Base-by-base conservation (phyloP, 2,329 filamentous ascomycete species). In the Calonectria pteridis region DNA sequence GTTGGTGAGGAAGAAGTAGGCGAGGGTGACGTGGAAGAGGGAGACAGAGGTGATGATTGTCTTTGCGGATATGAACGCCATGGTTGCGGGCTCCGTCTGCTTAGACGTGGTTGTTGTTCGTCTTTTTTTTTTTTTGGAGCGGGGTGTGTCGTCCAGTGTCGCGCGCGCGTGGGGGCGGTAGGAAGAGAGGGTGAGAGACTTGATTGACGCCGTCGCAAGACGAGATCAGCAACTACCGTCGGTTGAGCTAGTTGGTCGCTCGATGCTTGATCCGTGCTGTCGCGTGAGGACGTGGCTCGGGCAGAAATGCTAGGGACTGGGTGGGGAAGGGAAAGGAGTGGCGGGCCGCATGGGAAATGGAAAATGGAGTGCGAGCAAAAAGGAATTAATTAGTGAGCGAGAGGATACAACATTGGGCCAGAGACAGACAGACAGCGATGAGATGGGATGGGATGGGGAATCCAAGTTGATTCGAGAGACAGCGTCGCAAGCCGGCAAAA, bases 11-110 rank as follows among this genome's bases (percentile, higher is more conserved):
- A 98, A 93, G 87, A 97, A 95, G 85, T 93, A 95, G 80, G 93
- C 95, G 63, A 97, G 88, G 7, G 94, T 94, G 77, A 98, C 85
- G 86, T 98, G 94, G 87, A 97, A 95, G 82, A 98, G 90, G 78
- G 94, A 94, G 78, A 98, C 87, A 67, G 92, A 93, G 79, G 94
- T 93, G 79, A 98, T 93, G 84, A 98, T 93, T 11, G 93, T 94
- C 82, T 91, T 93, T 74, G 93, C 92, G 2, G 94, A 95, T 81
- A 98, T 90, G 83, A 97, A 88, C 37, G 92, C 93, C 96, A 98
- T 98, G 75, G 67, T 87, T 79, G 79, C 70, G 62, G 62, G 35
- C 33, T 23, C 43, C 23, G 33, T 40, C 33, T 55, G 31, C 40
- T 20, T 29, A 18, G 50, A 46, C 43, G 40, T 1, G 20, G 28